Conservation (phyloP, 2,329 filamentous ascomycete species). For the Microdochium trichocladiopsis region DNA sequence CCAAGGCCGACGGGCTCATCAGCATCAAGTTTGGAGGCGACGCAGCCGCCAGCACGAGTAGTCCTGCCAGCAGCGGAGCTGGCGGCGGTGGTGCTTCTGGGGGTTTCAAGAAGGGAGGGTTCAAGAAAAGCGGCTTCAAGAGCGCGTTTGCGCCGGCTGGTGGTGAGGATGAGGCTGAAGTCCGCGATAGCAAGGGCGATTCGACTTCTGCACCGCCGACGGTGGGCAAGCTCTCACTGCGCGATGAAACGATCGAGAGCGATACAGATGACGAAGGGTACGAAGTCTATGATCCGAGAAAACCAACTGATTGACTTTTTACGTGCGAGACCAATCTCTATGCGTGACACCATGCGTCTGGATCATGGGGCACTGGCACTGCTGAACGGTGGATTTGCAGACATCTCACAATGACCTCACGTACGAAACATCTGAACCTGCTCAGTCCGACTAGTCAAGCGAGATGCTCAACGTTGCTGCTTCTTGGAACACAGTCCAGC, state of each 20-base stretch:
- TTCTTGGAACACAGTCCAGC: no score
- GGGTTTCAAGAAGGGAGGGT: slow-evolving; percentile 61
- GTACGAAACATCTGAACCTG: no score
- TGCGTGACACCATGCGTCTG: no score
- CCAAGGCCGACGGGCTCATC: slow-evolving; percentile 62
- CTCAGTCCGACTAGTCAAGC: no score
- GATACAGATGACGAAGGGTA: slow-evolving; percentile 67
- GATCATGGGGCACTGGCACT: no score
- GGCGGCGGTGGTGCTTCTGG: slow-evolving; percentile 21
- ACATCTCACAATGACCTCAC: no score
- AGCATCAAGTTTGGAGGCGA: slow-evolving; percentile 54
- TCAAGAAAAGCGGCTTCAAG: slow-evolving; percentile 81
- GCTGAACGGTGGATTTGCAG: no score
- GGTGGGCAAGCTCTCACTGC: slow-evolving; percentile 15
- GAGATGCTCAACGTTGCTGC: no score
- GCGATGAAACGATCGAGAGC: slow-evolving; percentile 39
- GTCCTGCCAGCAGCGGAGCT: slow-evolving; percentile 16
- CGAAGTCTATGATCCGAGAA: slow-evolving; percentile 56
- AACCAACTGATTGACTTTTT: slow-evolving; percentile 56
- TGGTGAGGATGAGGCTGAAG: slow-evolving; percentile 9
- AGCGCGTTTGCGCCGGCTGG: slow-evolving; percentile 60
- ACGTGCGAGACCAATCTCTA: no score
- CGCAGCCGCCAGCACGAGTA: slow-evolving; percentile 9
- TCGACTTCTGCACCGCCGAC: slow-evolving; percentile 10
- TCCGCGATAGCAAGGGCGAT: slow-evolving; percentile 14